These are phyloP conservation scores for Naganishia randhawae DNA, from an alignment of 768 basidiomycete species.

Conservation along the genomic window DNA sequence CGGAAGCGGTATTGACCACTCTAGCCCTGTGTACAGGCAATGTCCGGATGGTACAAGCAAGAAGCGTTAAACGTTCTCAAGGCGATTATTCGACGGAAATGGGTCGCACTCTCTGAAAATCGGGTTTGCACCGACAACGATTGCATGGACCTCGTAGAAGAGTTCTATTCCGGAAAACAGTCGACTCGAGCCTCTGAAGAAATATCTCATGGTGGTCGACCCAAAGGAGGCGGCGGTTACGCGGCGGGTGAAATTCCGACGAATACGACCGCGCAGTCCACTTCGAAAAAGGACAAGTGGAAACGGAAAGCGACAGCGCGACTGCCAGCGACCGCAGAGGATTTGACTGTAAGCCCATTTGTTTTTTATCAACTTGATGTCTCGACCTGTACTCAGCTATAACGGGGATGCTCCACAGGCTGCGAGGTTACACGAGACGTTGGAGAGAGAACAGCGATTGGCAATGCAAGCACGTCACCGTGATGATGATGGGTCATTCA, in stretches of 20 bases:
- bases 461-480: conserved; percentile 11
- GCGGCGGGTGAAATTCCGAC: conserved; percentile 21
- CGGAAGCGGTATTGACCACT: neutral
- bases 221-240: conserved; percentile 28
- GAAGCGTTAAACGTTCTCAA: conserved; percentile 29
- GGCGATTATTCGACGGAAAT: conserved; percentile 29
- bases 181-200: neutral
- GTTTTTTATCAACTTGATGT: neutral
- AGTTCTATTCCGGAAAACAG: conserved; percentile 14
- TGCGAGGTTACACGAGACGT: conserved; percentile 13
- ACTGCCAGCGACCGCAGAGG: conserved; percentile 12
- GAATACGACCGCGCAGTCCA: neutral
- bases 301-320: conserved; percentile 21
- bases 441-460: conserved; percentile 7
- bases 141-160: conserved; percentile 23
- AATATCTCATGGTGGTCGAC: conserved; percentile 21
- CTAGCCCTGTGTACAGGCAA: neutral
- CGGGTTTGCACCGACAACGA: conserved; percentile 22
- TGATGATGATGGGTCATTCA: neutral
- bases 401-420: neutral
- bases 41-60: conserved; percentile 27
- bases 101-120: conserved; percentile 27
- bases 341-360: conserved; percentile 16
- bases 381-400: neutral
- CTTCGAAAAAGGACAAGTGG: conserved; percentile 24